Evolutionary conservation across 352 stramenopile species (phyloP).

Genomic region (Sclerospora graminicola): DNA sequence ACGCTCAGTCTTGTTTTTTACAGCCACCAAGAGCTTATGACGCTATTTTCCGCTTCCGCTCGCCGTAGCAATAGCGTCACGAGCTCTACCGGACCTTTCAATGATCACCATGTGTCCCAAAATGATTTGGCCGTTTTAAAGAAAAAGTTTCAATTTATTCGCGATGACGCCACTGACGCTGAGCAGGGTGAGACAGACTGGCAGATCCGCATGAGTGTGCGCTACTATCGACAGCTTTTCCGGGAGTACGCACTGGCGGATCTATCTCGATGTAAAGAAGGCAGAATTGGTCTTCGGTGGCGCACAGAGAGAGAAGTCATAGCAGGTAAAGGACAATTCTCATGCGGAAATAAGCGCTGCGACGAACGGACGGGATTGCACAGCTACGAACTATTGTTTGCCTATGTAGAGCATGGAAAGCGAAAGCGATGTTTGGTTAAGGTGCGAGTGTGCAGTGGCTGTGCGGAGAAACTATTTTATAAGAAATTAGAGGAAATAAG

Average conservation of each 20-base stretch:
- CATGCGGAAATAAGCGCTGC: conserved; percentile 69
- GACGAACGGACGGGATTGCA: conserved; percentile 27
- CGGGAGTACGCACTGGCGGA: conserved; percentile 77
- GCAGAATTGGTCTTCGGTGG: conserved; percentile 68
- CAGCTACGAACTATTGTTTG: conserved; percentile 78
- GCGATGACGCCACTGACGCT: conserved; percentile 54
- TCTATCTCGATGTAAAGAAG: conserved; percentile 48
- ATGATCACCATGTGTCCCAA: conserved; percentile 2
- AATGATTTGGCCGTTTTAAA: conserved; percentile 36
- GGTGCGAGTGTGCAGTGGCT: conserved; percentile 50
- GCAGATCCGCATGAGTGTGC: conserved; percentile 66
- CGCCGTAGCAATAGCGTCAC: conserved; percentile 8
- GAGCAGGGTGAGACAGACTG: conserved; percentile 43
- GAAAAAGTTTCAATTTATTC: conserved; percentile 66
- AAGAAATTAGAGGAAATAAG: conserved; percentile 33
- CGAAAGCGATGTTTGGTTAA: conserved; percentile 72
- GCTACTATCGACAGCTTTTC: conserved; percentile 80
- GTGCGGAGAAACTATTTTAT: conserved; percentile 63
- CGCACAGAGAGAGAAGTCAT: conserved; percentile 70
- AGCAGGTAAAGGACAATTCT: conserved; percentile 68
- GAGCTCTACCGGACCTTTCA: conserved; percentile 9
- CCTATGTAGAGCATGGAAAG: conserved; percentile 53
- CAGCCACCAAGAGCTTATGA: conserved; percentile 50
- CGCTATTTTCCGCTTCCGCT: conserved; percentile 20
- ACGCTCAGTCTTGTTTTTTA: conserved; percentile 1